phyloP scores from a whole-genome alignment of 495 filamentous ascomycete species.

The Thermothielavioides terrestris region DNA sequence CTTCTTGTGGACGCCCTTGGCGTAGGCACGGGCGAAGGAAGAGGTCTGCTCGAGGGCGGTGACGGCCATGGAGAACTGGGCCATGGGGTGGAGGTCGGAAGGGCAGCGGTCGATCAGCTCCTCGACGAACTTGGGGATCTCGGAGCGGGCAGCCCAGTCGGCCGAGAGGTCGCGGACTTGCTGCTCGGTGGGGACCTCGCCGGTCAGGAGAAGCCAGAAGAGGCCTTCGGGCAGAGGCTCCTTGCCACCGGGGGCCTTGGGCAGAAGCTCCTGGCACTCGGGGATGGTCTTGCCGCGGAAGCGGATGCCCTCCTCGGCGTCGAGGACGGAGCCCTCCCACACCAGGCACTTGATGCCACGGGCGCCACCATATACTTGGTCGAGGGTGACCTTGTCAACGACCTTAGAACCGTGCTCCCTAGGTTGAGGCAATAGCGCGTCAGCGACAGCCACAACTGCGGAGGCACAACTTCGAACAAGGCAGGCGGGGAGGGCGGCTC shows the following conservation, averaged over 20 bases:
- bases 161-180: conserved; percentile 96
- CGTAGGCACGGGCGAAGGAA: conserved; percentile 93
- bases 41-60: conserved; percentile 98
- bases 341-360: conserved; percentile 97
- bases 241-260: conserved; percentile 89
- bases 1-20: conserved; percentile 96
- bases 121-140: conserved; percentile 92
- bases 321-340: conserved; percentile 98
- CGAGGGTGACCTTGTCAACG: conserved; percentile 94
- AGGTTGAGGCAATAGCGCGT: conserved; percentile 7
- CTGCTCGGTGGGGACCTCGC: conserved; percentile 92
- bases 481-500: conserved; percentile 31
- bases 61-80: conserved; percentile 96
- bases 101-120: conserved; percentile 99
- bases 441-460: conserved; percentile 5
- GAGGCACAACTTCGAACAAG: background rate
- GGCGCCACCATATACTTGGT: conserved; percentile 98
- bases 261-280: conserved; percentile 93
- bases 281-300: conserved; percentile 98
- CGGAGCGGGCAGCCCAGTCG: conserved; percentile 96
- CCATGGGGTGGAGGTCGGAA: conserved; percentile 97
- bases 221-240: conserved; percentile 98
- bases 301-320: conserved; percentile 97
- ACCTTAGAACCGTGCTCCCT: conserved; percentile 93
- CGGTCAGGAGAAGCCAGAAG: conserved; percentile 98